Evolutionary conservation across 2,329 filamentous ascomycete genomes (phyloP).

Genomic region (Sporothrix variecibatus): DNA sequence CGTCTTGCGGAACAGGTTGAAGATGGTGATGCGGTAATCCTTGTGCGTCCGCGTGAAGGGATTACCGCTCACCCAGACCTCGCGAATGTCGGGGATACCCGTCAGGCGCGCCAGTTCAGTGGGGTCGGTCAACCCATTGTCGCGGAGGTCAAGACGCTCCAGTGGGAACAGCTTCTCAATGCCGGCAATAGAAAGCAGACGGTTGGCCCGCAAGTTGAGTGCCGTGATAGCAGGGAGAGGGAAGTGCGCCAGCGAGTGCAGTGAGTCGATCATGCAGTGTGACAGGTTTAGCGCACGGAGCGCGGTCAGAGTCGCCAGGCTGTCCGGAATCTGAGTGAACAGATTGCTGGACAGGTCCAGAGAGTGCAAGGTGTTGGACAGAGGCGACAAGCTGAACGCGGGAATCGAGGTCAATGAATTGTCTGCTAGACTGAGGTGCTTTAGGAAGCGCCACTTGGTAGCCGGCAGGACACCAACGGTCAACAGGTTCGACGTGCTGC

Average conservation of each 20-base stretch:
- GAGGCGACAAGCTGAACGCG: slow-evolving; percentile 72
- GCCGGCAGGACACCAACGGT: slow-evolving; percentile 71
- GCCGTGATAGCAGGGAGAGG: slow-evolving; percentile 92
- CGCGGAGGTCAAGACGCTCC: slow-evolving; percentile 85
- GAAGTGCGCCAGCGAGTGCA: slow-evolving; percentile 82
- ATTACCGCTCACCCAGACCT: slow-evolving; percentile 91
- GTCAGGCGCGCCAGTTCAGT: slow-evolving; percentile 87
- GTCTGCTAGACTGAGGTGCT: slow-evolving; percentile 87
- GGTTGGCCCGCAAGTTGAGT: slow-evolving; percentile 86
- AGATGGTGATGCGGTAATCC: slow-evolving; percentile 84
- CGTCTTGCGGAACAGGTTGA: slow-evolving; percentile 90
- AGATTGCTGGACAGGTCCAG: slow-evolving; percentile 91
- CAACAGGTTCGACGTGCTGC: slow-evolving; percentile 78
- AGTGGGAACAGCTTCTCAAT: slow-evolving; percentile 86
- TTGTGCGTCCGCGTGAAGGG: slow-evolving; percentile 86
- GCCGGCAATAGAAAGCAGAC: slow-evolving; percentile 82
- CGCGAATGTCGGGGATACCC: slow-evolving; percentile 84
- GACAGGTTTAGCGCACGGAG: slow-evolving; percentile 92
- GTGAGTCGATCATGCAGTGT: slow-evolving; percentile 94
- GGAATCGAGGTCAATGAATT: slow-evolving; percentile 84
- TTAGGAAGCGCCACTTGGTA: slow-evolving; percentile 92
- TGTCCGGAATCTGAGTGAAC: slow-evolving; percentile 92
- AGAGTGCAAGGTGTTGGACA: slow-evolving; percentile 86
- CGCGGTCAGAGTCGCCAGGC: slow-evolving; percentile 78
- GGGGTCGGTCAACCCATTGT: slow-evolving; percentile 89